Percentiles rank a stretch among this genome's conserved stretches.
Conservation (phyloP, 768 basidiomycete genomes). For the Agaricus subrufescens region DNA sequence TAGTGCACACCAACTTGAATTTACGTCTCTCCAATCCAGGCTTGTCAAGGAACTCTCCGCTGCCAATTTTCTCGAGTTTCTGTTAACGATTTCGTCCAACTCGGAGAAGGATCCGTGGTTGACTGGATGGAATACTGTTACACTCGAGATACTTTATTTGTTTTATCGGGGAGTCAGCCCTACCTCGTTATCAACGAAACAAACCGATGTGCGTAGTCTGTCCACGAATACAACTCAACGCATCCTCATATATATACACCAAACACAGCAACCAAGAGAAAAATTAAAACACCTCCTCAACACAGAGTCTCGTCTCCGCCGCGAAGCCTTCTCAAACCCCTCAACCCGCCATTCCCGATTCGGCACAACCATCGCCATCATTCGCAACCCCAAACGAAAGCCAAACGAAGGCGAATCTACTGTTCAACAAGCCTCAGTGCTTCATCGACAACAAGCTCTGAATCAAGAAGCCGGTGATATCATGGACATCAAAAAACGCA, state of each 20-base stretch:
- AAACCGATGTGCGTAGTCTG: conserved; percentile 48
- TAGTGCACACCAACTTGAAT: conserved; percentile 77
- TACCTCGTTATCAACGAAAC: conserved; percentile 47
- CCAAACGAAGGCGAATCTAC: conserved; percentile 15
- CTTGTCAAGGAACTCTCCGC: conserved; percentile 68
- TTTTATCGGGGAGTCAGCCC: conserved; percentile 81
- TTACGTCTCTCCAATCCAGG: conserved; percentile 71
- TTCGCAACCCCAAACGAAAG: conserved; percentile 56
- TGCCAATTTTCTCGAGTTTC: conserved; percentile 67
- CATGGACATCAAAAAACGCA: conserved; percentile 67
- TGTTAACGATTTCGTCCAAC: conserved; percentile 85
- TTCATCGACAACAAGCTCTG: conserved; percentile 85
- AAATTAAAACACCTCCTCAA: conserved; percentile 74
- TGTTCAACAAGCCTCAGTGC: conserved; percentile 53
- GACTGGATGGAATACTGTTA: conserved; percentile 81
- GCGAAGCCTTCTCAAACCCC: conserved; percentile 45
- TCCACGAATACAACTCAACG: conserved; percentile 6
- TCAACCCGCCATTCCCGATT: conserved; percentile 91
- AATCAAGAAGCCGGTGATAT: conserved; percentile 60
- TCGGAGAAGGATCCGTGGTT: conserved; percentile 71
- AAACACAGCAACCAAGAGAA: conserved; percentile 67
- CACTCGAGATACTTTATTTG: conserved; percentile 91
- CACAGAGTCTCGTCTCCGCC: conserved; percentile 64
- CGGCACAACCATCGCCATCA: conserved; percentile 89
- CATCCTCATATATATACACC: conserved; percentile 8